Percentiles rank a stretch among this genome's conserved stretches.
phyloP scores from a whole-genome alignment of 2,329 filamentous ascomycete genomes.

The Fusarium solani-melongenae region DNA sequence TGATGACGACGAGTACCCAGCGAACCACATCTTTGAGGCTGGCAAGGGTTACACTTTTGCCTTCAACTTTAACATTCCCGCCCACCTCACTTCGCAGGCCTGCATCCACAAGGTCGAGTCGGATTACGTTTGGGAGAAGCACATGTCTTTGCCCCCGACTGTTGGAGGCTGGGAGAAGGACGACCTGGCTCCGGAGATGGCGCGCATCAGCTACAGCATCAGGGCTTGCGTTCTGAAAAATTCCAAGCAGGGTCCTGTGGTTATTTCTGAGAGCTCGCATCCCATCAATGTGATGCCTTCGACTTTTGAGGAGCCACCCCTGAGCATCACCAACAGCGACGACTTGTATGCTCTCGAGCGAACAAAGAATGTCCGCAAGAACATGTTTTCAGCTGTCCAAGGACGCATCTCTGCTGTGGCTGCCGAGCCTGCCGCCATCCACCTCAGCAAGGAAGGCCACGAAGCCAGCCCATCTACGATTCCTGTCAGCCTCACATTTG shows the following conservation, averaged over 20 bases:
- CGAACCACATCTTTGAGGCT: conserved; percentile 20
- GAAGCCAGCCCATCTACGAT: conserved; percentile 20
- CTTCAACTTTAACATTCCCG: conserved; percentile 38
- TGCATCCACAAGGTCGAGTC: conserved; percentile 25
- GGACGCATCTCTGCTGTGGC: conserved; percentile 33
- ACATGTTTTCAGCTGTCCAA: conserved; percentile 28
- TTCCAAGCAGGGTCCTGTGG: conserved; percentile 3
- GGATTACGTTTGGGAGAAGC: conserved; percentile 21
- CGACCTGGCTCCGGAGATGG: conserved; percentile 31
- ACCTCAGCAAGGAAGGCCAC: conserved; percentile 28
- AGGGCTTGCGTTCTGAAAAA: conserved; percentile 15
- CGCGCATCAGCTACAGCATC: conserved; percentile 31
- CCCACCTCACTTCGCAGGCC: conserved; percentile 32
- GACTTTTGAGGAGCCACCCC: conserved; percentile 34
- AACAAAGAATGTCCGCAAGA: conserved; percentile 37
- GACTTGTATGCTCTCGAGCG: conserved; percentile 25
- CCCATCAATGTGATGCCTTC: conserved; percentile 36
- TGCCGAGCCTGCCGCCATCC: conserved; percentile 31
- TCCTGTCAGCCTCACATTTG: conserved; percentile 29
- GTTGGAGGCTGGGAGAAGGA: conserved; percentile 37
- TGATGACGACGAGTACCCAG: conserved; percentile 26
- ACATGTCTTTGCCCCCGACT: conserved; percentile 32
- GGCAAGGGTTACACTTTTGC: conserved; percentile 34
- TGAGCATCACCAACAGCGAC: conserved; percentile 33
- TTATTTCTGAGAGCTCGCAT: conserved; percentile 18